Evolutionary conservation across 805 yeast genomes (phyloP), one percentile per base, ranked within the genome.

Genomic region (Clavispora carvajalis): DNA sequence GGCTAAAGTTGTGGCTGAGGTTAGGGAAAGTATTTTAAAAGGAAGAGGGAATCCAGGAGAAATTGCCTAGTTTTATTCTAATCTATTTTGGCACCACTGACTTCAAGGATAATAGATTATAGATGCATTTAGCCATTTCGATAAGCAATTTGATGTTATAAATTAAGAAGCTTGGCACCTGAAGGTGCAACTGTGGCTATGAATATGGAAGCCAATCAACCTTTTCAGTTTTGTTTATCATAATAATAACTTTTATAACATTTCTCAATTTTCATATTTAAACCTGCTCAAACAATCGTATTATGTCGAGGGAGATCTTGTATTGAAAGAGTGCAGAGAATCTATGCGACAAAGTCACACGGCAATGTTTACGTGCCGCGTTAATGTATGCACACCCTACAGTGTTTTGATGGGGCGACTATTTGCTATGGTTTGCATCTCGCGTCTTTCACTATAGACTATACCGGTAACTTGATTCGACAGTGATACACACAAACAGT

Each of bases 41-140:
- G 45, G 45, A 17, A 40, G 30, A 33, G 45, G 35, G 24, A 47
- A 46, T 7, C 22, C 10, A 9, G 43, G 47, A 8, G 33, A 39
- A 19, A 43, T 48, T 29, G 33, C n/a, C n/a, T n/a, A n/a, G n/a
- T n/a, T n/a, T n/a, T 29, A 28, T 26, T 19, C 4, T 38, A 33
- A 29, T 29, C 23, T 8, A 22, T 8, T 8, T 22, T 8, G 23
- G 23, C 23, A 8, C 23, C 10, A 11, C 3, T 22, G 7, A 22
- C 10, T 22, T 21, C 22, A 11, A 22, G 23, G n/a, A n/a, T n/a
- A n/a, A n/a, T n/a, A n/a, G n/a, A n/a, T n/a, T n/a, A n/a, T n/a
- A n/a, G n/a, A n/a, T n/a, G n/a, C n/a, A n/a, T n/a, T n/a, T n/a
- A n/a, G n/a, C n/a, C n/a, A n/a, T n/a, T n/a, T 22, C 23, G 23